These are phyloP conservation scores for Heterobasidion irregulare DNA, from an alignment of 1,284 basidiomycete species.

Conservation along the genomic window DNA sequence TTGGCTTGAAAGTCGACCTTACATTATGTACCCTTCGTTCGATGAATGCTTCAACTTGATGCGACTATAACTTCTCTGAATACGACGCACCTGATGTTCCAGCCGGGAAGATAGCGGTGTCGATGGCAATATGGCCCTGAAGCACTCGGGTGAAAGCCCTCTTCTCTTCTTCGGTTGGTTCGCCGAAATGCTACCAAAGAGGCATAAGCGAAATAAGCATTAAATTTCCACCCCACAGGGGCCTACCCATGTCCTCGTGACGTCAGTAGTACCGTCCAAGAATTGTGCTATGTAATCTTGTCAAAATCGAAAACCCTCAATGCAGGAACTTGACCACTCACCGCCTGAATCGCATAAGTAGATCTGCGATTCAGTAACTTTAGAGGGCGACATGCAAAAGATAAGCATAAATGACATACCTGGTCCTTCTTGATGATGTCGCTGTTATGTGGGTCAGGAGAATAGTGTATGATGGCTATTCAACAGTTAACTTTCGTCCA, in stretches of 20 bases:
- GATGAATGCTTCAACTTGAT: neutral
- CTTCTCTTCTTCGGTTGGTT: constrained; percentile 75
- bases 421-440: constrained; percentile 71
- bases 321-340: constrained; percentile 13
- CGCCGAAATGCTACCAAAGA: constrained; percentile 75
- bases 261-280: constrained; percentile 91
- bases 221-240: neutral
- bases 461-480: constrained; percentile 89
- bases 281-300: constrained; percentile 58
- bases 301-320: too few species aligned
- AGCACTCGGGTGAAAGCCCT: constrained; percentile 90
- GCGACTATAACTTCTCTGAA: constrained; percentile 5
- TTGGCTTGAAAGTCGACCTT: constrained; percentile 11
- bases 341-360: constrained; percentile 96
- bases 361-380: constrained; percentile 35
- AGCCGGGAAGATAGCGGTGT: constrained; percentile 78
- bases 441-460: constrained; percentile 69
- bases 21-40: constrained; percentile 52
- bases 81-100: constrained; percentile 68
- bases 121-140: constrained; percentile 93
- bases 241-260: constrained; percentile 78
- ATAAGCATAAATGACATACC: constrained; percentile 23
- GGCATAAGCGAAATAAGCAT: neutral
- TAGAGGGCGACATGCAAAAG: neutral
- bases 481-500: neutral